Conservation (phyloP, 495 filamentous ascomycete species). For the Glonium stellatum region DNA sequence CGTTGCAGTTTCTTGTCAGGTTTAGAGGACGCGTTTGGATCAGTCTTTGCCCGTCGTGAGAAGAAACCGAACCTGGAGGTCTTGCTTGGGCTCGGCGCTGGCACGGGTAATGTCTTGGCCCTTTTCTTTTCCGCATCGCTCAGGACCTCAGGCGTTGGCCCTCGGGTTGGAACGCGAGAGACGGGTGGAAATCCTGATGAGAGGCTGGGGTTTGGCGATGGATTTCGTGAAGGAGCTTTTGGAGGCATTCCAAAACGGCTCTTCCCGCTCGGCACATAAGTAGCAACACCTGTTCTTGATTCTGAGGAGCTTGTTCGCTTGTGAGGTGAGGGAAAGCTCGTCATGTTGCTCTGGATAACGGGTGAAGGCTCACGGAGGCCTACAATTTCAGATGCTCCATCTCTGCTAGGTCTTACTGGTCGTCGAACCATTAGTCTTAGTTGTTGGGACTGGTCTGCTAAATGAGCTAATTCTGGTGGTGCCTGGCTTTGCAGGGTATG, state of each 20-base stretch:
- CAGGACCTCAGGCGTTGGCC: constrained; percentile 20
- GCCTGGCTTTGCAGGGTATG: constrained; percentile 17
- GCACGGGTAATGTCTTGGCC: constrained; percentile 10
- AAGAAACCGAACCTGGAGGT: constrained; percentile 68
- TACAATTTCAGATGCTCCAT: constrained; percentile 64
- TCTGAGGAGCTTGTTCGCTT: constrained; percentile 32
- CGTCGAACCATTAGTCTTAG: constrained; percentile 17
- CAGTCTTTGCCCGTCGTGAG: constrained; percentile 61
- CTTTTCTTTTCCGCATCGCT: constrained; percentile 13
- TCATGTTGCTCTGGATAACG: constrained; percentile 72
- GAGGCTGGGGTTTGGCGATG: constrained; percentile 35
- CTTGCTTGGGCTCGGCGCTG: constrained; percentile 34
- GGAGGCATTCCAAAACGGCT: constrained; percentile 28
- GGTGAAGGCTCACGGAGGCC: constrained; percentile 54
- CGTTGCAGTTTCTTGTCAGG: constrained; percentile 48
- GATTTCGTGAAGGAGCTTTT: constrained; percentile 37
- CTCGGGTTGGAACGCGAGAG: constrained; percentile 28
- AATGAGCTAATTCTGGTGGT: constrained; percentile 39
- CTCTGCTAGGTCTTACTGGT: constrained; percentile 62
- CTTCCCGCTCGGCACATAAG: constrained; percentile 1
- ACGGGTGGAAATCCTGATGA: constrained; percentile 11
- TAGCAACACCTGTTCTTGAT: constrained; percentile 16
- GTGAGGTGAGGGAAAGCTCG: constrained; percentile 42
- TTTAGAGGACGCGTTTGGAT: constrained; percentile 46
- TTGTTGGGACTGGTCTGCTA: constrained; percentile 28